phyloP scores from a whole-genome alignment of 2,329 filamentous ascomycete species.

The Immersiporthe knoxdaviesiana region DNA sequence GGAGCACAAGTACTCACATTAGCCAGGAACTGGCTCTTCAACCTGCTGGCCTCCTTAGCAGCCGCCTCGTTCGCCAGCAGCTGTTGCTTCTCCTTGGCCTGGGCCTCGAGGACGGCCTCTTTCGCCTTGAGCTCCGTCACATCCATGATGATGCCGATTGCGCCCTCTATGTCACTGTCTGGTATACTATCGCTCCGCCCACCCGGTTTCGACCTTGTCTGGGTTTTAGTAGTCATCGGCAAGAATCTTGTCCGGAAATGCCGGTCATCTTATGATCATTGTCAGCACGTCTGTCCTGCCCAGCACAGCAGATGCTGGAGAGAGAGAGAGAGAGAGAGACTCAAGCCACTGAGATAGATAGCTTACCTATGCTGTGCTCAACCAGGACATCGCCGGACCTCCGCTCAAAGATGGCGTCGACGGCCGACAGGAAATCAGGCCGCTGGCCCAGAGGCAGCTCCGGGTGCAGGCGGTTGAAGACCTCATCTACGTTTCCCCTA shows the following conservation, averaged over 20 bases:
- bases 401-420: conserved; percentile 68
- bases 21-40: conserved; percentile 80
- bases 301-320: too few relatives aligned
- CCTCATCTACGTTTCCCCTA: conserved; percentile 55
- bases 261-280: conserved; percentile 54
- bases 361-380: conserved; percentile 61
- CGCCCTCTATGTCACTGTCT: conserved; percentile 65
- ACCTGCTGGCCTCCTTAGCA: conserved; percentile 76
- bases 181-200: conserved; percentile 49
- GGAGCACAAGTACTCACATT: conserved; percentile 49
- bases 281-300: background rate
- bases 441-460: conserved; percentile 48
- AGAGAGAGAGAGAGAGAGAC: background rate
- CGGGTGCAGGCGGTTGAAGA: conserved; percentile 58
- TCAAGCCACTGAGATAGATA: background rate
- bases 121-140: conserved; percentile 72
- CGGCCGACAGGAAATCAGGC: conserved; percentile 57
- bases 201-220: conserved; percentile 54
- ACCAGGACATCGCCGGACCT: conserved; percentile 62
- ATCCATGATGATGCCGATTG: conserved; percentile 80
- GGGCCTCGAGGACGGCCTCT: conserved; percentile 64
- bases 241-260: conserved; percentile 75
- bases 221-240: conserved; percentile 61
- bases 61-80: conserved; percentile 76
- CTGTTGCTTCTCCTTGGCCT: conserved; percentile 70